phyloP scores from a whole-genome alignment of 164 flowering plant species.

The Taxillus chinensis region DNA sequence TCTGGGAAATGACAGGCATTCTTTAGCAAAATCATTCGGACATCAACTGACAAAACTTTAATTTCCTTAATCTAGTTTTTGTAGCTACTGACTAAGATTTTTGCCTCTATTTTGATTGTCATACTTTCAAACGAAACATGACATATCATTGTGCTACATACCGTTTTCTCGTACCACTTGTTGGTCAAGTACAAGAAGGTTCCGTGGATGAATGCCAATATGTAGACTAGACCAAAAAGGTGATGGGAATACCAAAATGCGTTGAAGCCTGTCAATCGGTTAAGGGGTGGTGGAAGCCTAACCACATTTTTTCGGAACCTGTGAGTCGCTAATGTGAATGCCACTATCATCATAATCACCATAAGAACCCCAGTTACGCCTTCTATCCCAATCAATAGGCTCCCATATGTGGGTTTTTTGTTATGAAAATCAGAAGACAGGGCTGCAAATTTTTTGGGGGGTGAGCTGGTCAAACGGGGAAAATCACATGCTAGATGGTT shows the following conservation, averaged over 20 bases:
- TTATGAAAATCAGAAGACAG: slow-evolving; percentile 53
- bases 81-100: too few species aligned
- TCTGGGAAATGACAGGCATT: slow-evolving; percentile 30
- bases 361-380: slow-evolving; percentile 70
- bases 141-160: slow-evolving; percentile 19
- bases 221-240: slow-evolving; percentile 61
- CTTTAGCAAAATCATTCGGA: neutral
- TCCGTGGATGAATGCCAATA: slow-evolving; percentile 77
- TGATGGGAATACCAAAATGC: slow-evolving; percentile 99
- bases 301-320: slow-evolving; percentile 52
- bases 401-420: slow-evolving; percentile 43
- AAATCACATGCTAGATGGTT: slow-evolving; percentile 77
- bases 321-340: slow-evolving; percentile 63
- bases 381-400: slow-evolving; percentile 41
- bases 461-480: slow-evolving; percentile 46
- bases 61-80: too few species aligned
- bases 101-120: neutral
- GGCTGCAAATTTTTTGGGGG: slow-evolving; percentile 41
- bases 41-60: too few species aligned
- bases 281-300: slow-evolving; percentile 65
- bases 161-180: slow-evolving; percentile 78
- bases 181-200: slow-evolving; percentile 56
- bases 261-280: slow-evolving; percentile 84
- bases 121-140: neutral
- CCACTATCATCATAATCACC: slow-evolving; percentile 62